Evolutionary conservation across 2,329 filamentous ascomycete genomes (phyloP), one percentile per base, ranked within the genome.

Genomic region (Lasiodiplodia gonubiensis): DNA sequence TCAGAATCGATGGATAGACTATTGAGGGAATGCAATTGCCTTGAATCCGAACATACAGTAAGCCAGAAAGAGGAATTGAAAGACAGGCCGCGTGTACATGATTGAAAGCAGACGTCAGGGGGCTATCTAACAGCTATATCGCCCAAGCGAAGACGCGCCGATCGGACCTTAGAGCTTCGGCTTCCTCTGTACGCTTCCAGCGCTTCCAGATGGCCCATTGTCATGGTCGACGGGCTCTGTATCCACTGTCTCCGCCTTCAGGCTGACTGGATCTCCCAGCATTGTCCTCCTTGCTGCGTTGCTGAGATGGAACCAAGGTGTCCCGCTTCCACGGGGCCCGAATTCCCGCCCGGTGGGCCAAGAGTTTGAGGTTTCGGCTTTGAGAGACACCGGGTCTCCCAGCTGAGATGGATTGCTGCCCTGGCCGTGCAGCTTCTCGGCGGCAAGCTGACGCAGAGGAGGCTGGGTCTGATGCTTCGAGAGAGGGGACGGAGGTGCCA

Each of bases 201-300:
- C 35, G 23, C 25, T 35, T 30, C 55, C 55, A 25, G 65, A 61
- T 27, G 65, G 65, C 16, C 65, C 65, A 35, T 67, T 67, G 25
- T 67, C 65, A 46, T 67, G 65, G 61, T 67, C 65, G 35, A 53
- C 48, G 42, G 65, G 65, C 16, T 61, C 54, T 23, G 49, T 33
- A 3, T 60, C 33, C 12, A 23, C 52, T 23, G 61, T 68, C 30
- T 68, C 67, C 14, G 61, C 60, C 30, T 64, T 68, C 27, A 68
- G n/a, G 16, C 51, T 57, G 12, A 65, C 42, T 16, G 67, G 67
- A 42, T 68, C 67, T 16, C 67, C 67, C 21, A 68, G 55, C 67
- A 68, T 66, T 2, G 67, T 68, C 33, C 21, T 66, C 21, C 61
- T 68, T n/a, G 55, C 33, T 11, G 55, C 37, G 11, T 46, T 23